Conservation (phyloP, 805 yeast species). For the Blastobotrys americana region DNA sequence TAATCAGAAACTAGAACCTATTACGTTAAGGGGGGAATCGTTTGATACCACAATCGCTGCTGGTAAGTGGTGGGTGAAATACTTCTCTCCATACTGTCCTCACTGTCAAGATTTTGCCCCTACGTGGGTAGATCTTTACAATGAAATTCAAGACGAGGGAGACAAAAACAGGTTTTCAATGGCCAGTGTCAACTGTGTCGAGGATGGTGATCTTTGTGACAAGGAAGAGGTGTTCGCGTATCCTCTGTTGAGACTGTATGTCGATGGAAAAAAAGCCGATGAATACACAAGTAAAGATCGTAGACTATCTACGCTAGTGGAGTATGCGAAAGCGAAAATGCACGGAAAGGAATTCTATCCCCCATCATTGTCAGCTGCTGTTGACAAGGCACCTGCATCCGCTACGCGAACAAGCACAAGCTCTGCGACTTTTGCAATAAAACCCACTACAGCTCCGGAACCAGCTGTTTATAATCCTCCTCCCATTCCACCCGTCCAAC, state of each 20-base stretch:
- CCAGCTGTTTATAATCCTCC: slow-evolving; percentile 9
- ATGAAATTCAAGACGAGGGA: slow-evolving; percentile 37
- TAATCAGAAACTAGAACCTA: slow-evolving; percentile 34
- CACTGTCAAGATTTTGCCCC: slow-evolving; percentile 83
- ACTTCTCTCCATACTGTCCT: slow-evolving; percentile 80
- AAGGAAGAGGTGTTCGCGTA: slow-evolving; percentile 55
- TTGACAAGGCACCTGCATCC: neutral
- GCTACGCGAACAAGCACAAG: neutral
- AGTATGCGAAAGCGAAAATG: slow-evolving; percentile 2
- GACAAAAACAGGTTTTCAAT: slow-evolving; percentile 47
- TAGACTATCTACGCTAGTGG: slow-evolving; percentile 1
- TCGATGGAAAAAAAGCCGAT: slow-evolving; percentile 27
- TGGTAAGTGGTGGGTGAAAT: slow-evolving; percentile 73
- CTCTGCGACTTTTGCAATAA: neutral
- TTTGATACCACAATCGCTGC: slow-evolving; percentile 45
- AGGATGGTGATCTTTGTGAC: slow-evolving; percentile 76
- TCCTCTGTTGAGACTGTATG: slow-evolving; percentile 65
- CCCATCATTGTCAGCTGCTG: neutral
- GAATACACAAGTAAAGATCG: slow-evolving; percentile 12
- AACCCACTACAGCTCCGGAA: neutral
- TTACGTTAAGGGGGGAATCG: slow-evolving; percentile 39
- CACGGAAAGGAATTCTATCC: slow-evolving; percentile 4
- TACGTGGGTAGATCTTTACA: slow-evolving; percentile 65
- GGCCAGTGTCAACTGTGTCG: slow-evolving; percentile 77
- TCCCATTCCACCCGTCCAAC: slow-evolving; percentile 3